Evolutionary conservation across 2,329 filamentous ascomycete genomes (phyloP).

Genomic region (Venturia effusa): DNA sequence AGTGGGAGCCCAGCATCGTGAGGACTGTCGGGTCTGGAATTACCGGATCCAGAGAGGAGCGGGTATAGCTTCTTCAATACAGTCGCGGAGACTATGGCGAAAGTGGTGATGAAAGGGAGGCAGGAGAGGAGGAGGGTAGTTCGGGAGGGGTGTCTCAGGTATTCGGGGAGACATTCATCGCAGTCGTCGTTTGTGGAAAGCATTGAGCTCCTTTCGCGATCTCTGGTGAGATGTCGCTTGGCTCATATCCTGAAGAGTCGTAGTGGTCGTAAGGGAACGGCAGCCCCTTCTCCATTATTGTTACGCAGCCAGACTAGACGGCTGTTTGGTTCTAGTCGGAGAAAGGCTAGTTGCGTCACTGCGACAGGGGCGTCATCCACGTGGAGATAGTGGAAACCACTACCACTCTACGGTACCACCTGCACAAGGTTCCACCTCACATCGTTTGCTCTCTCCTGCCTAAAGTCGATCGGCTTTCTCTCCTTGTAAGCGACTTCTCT

Average conservation of each 20-base stretch:
- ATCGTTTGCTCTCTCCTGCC: too few species aligned
- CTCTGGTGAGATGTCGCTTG: not conserved
- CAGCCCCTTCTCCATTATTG: not conserved
- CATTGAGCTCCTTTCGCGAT: not conserved
- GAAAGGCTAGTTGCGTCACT: not conserved
- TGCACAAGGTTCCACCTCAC: too few species aligned
- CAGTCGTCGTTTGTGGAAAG: conserved; percentile 33
- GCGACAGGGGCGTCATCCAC: not conserved
- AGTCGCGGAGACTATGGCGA: conserved; percentile 49
- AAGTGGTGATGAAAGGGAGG: conserved; percentile 60
- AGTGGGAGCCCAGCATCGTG: conserved; percentile 14
- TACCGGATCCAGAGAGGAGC: conserved; percentile 49
- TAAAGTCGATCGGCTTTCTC: too few species aligned
- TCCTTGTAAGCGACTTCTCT: too few species aligned
- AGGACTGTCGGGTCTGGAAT: conserved; percentile 20
- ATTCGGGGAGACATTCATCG: conserved; percentile 47
- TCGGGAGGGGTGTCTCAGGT: conserved; percentile 26
- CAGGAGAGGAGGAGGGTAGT: conserved; percentile 48
- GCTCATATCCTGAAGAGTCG: not conserved
- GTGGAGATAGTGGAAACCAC: too few species aligned
- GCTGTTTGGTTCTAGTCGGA: too few species aligned
- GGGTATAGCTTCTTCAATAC: conserved; percentile 63
- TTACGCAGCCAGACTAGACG: not conserved
- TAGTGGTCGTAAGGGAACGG: not conserved
- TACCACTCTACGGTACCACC: too few species aligned